A percentile compares a stretch with the other conserved stretches of the same genome.
These are phyloP conservation scores for Claviceps sp. DNA, from an alignment of 2,329 filamentous ascomycete species.

Conservation along the genomic window DNA sequence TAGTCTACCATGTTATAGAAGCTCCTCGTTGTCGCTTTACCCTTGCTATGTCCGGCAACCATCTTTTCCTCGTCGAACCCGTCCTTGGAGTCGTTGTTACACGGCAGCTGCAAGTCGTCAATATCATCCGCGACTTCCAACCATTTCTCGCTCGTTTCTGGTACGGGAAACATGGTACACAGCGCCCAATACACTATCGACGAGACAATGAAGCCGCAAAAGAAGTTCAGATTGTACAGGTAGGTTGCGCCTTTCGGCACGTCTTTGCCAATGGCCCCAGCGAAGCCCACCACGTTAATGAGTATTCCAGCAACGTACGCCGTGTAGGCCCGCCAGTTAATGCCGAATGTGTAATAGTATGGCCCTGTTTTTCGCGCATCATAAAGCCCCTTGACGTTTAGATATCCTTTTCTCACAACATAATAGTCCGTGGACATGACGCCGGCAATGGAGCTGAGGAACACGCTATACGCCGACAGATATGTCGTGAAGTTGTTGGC, in stretches of 20 bases:
- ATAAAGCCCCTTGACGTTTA: conserved; percentile 69
- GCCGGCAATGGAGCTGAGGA: conserved; percentile 87
- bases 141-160: conserved; percentile 63
- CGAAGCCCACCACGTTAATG: conserved; percentile 87
- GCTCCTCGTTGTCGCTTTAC: neutral
- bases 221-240: conserved; percentile 86
- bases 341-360: conserved; percentile 61
- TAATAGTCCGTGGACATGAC: conserved; percentile 87
- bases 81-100: conserved; percentile 26
- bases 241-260: conserved; percentile 72
- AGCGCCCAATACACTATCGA: conserved; percentile 53
- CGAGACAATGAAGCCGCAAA: conserved; percentile 66
- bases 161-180: conserved; percentile 56
- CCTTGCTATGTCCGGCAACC: neutral
- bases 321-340: conserved; percentile 73
- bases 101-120: conserved; percentile 36
- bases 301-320: conserved; percentile 75
- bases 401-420: conserved; percentile 66
- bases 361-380: conserved; percentile 50
- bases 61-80: conserved; percentile 25
- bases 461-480: conserved; percentile 82
- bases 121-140: conserved; percentile 59
- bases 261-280: conserved; percentile 55
- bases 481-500: conserved; percentile 85
- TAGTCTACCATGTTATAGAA: neutral